These are phyloP conservation scores for Chimonanthus salicifolius DNA, from an alignment of 164 flowering plant species.

Conservation along the genomic window DNA sequence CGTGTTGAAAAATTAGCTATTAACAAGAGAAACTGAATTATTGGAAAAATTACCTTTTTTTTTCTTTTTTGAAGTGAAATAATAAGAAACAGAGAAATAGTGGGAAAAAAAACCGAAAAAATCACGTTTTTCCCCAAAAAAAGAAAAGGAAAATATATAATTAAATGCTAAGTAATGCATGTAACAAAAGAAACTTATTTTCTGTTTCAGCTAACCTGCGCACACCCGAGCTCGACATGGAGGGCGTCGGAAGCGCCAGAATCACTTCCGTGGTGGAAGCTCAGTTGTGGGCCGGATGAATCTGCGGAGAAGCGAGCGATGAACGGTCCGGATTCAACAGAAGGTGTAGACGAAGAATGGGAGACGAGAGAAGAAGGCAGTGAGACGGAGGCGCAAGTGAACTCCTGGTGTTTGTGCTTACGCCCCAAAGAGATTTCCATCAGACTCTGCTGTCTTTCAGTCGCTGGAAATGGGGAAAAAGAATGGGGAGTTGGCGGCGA, in stretches of 20 bases:
- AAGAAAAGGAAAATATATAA: background rate
- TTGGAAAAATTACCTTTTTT: background rate
- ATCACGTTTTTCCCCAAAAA: background rate
- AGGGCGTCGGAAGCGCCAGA: conserved; percentile 13
- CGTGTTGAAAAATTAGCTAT: background rate
- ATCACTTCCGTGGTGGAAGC: conserved; percentile 32
- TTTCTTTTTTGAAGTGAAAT: background rate
- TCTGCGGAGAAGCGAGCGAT: conserved; percentile 45
- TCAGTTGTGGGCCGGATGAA: conserved; percentile 40
- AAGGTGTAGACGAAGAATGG: conserved; percentile 11
- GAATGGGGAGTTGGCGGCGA: background rate
- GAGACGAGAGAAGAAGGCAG: conserved; percentile 36
- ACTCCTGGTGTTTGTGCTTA: conserved; percentile 34
- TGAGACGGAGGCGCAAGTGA: conserved; percentile 43
- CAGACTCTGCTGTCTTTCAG: background rate
- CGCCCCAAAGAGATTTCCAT: conserved; percentile 41
- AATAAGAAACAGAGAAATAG: background rate
- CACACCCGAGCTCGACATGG: conserved; percentile 34
- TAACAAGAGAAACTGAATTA: background rate
- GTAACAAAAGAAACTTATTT: background rate
- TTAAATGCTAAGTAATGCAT: background rate
- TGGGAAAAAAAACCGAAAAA: background rate
- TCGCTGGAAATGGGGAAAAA: background rate
- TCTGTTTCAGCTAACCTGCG: conserved; percentile 38
- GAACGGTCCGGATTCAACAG: conserved; percentile 16